Conservation (phyloP, 345 rosid species). For the Hevea brasiliensis region DNA sequence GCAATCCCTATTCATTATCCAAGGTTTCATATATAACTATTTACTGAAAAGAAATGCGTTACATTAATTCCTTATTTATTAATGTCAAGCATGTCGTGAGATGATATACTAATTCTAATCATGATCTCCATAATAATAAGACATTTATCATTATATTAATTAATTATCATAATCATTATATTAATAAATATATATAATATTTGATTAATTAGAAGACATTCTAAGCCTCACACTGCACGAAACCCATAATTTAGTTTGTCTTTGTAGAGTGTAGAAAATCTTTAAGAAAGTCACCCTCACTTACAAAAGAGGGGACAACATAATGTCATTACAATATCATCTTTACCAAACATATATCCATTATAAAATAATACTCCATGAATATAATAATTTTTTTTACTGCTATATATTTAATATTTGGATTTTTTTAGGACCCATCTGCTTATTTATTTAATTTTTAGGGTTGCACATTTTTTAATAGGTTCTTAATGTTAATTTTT, state of each 20-base stretch:
- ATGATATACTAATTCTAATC: conserved; percentile 10
- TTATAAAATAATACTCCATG: neutral
- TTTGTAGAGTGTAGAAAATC: conserved; percentile 5
- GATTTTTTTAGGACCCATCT: neutral
- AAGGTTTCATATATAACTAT: too few relatives aligned
- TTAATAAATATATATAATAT: neutral
- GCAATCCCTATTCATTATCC: too few relatives aligned
- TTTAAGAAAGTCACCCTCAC: conserved; percentile 17
- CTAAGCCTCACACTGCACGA: conserved; percentile 16
- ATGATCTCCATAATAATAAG: conserved; percentile 4
- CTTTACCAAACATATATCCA: conserved; percentile 44
- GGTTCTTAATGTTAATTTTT: too few relatives aligned
- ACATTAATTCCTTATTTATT: too few relatives aligned
- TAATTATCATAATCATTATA: conserved; percentile 19
- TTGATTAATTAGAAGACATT: conserved; percentile 9
- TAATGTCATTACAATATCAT: conserved; percentile 37
- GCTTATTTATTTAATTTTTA: too few relatives aligned
- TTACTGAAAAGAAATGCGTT: too few relatives aligned
- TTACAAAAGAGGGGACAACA: conserved; percentile 37
- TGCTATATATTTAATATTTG: too few relatives aligned
- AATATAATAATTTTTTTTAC: neutral
- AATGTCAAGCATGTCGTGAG: conserved; percentile 10
- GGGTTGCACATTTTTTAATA: too few relatives aligned
- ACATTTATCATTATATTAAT: conserved; percentile 4
- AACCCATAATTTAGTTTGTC: neutral